Conservation (phyloP, 257 asterid species). For the Rubia yunnanensis region DNA sequence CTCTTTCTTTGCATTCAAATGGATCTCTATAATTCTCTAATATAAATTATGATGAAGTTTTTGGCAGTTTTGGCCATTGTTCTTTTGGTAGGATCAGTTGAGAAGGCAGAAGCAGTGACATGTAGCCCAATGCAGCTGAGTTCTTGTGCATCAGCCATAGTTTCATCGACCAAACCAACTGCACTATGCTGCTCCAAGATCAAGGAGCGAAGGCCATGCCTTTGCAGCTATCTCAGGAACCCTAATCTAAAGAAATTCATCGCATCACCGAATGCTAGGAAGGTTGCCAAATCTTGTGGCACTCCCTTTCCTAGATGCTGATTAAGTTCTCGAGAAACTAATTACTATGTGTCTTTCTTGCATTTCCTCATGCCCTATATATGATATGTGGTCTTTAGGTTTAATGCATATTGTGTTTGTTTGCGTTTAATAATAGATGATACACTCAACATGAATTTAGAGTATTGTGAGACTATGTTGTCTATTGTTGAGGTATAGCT, state of each 20-base stretch:
- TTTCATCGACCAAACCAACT: constrained; percentile 43
- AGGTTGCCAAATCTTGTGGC: constrained; percentile 65
- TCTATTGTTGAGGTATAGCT: no score
- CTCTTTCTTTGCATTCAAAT: neutral
- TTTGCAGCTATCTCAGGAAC: constrained; percentile 70
- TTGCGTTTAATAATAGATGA: no score
- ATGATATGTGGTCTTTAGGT: no score
- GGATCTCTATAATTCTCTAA: neutral
- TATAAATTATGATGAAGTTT: constrained; percentile 12
- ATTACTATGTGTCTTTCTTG: no score
- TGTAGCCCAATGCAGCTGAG: constrained; percentile 78
- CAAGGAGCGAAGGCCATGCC: constrained; percentile 73
- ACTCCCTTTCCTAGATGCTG: constrained; percentile 72
- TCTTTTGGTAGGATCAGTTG: constrained; percentile 22
- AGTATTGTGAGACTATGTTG: neutral
- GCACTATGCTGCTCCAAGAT: constrained; percentile 48
- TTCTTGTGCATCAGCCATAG: constrained; percentile 73
- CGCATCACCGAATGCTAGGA: constrained; percentile 70
- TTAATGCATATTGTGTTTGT: no score
- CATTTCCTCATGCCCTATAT: no score
- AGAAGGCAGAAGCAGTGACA: constrained; percentile 34
- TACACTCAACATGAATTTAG: neutral
- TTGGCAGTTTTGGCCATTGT: constrained; percentile 25
- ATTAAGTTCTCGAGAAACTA: neutral
- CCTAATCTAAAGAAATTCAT: constrained; percentile 66